Evolutionary conservation across 148 eudicot genomes (phyloP), one percentile per base, ranked within the genome.

Genomic region (Amaranthus cruentus): DNA sequence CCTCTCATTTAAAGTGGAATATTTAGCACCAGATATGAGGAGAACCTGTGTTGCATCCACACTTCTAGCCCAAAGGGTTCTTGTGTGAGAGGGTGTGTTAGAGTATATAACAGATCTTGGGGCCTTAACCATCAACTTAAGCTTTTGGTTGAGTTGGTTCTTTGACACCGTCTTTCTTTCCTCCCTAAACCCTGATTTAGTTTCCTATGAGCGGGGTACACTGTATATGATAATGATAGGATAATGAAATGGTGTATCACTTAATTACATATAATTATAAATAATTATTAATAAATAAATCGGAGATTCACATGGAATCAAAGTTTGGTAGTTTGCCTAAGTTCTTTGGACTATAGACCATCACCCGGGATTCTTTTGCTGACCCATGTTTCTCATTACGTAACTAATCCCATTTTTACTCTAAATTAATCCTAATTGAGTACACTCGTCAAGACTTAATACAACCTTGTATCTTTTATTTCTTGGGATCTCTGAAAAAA

Each of bases 301-400:
- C 47, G 52, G 56, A 58, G 80, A 71, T 71, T 71, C 59, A 77
- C 46, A n/a, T 71, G 46, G 71, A 77, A 71, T 77, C 65, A 65
- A 64, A 71, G 80, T 77, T 77, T 57, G 80, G 80, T 72, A 56
- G 55, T 66, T 57, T 77, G 80, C 75, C 80, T 71, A 77, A 77
- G 71, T 77, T 77, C 48, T 65, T 56, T 65, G 80, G 80, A 77
- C 80, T 63, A 70, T 63, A 47, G 56, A 70, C 75, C n/a, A 53
- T 11, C 54, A 47, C 14, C 46, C 15, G 38, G 38, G 10, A 47
- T 69, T 76, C 66, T 42, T 60, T 60, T 62, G 52, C 60, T 64
- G 14, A 11, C 8, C 8, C 43, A 70, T 56, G 73, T 38, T 73
- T 73, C 18, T 51, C 38, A 21, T 60, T 55, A 55, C 6, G 63